Conservation (phyloP, 257 asterid genomes). For the Solanum gandarillasii region DNA sequence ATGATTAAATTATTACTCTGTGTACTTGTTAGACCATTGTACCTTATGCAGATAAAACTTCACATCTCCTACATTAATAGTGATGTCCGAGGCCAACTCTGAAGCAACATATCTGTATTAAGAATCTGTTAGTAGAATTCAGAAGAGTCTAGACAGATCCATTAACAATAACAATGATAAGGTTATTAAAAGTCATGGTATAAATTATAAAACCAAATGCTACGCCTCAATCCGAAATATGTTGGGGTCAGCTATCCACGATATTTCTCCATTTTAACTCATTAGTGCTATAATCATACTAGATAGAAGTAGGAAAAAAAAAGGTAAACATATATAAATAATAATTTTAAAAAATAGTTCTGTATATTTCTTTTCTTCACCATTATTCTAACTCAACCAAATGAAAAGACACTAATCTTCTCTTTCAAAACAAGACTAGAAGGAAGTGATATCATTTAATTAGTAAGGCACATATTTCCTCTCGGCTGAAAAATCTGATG, state of each 20-base stretch:
- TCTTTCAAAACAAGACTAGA: neutral
- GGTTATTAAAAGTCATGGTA: neutral
- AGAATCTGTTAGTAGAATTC: neutral
- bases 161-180: neutral
- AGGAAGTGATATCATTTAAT: neutral
- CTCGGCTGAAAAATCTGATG: neutral
- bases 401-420: neutral
- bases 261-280: neutral
- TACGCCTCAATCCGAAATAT: neutral
- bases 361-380: neutral
- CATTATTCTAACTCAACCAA: neutral
- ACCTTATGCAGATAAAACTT: slow-evolving; percentile 94
- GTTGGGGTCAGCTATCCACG: neutral
- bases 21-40: slow-evolving; percentile 6
- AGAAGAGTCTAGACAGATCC: neutral
- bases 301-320: neutral
- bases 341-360: neutral
- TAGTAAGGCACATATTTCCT: neutral
- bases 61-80: slow-evolving; percentile 51
- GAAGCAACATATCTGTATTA: slow-evolving; percentile 69
- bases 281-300: neutral
- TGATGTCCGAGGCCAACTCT: slow-evolving; percentile 75
- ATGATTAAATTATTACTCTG: neutral
- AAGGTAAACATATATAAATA: neutral
- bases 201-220: neutral